phyloP scores from a whole-genome alignment of 192 early-diverging fungal species.

The Backusella macrospora region DNA sequence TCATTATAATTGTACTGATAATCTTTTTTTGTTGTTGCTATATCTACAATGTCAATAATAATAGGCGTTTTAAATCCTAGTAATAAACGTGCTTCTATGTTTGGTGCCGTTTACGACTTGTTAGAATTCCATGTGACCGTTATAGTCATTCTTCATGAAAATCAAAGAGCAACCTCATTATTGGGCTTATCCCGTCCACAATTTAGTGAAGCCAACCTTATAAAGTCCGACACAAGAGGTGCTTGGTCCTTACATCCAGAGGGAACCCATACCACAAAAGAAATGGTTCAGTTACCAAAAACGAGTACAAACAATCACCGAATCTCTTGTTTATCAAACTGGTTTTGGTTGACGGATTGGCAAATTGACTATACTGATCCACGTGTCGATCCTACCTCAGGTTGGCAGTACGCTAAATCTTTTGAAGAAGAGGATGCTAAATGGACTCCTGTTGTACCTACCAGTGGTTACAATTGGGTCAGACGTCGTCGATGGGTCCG shows the following conservation, averaged over 20 bases:
- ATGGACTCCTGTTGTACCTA: conserved; percentile 56
- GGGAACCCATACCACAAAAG: conserved; percentile 52
- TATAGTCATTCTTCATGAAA: conserved; percentile 66
- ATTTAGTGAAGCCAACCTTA: conserved; percentile 52
- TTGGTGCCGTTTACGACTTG: conserved; percentile 46
- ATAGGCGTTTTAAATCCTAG: conserved; percentile 22
- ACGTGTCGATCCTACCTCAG: conserved; percentile 57
- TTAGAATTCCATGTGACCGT: conserved; percentile 58
- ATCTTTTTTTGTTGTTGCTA: not conserved
- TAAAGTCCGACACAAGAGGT: conserved; percentile 56
- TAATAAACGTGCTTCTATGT: conserved; percentile 27
- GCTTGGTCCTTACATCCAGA: conserved; percentile 62
- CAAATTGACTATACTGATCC: conserved; percentile 65
- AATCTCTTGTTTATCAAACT: conserved; percentile 41
- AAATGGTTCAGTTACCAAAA: conserved; percentile 56
- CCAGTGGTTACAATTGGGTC: conserved; percentile 59
- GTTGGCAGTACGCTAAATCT: conserved; percentile 74
- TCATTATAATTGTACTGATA: not conserved
- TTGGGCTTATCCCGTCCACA: conserved; percentile 54
- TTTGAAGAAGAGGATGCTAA: conserved; percentile 55
- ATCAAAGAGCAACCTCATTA: conserved; percentile 61
- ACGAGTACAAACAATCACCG: conserved; percentile 19
- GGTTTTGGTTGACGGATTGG: conserved; percentile 89
- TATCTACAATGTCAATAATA: not conserved
- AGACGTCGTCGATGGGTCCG: conserved; percentile 76